phyloP scores from a whole-genome alignment of 1,139 yeast species.

The Pichia sp. region DNA sequence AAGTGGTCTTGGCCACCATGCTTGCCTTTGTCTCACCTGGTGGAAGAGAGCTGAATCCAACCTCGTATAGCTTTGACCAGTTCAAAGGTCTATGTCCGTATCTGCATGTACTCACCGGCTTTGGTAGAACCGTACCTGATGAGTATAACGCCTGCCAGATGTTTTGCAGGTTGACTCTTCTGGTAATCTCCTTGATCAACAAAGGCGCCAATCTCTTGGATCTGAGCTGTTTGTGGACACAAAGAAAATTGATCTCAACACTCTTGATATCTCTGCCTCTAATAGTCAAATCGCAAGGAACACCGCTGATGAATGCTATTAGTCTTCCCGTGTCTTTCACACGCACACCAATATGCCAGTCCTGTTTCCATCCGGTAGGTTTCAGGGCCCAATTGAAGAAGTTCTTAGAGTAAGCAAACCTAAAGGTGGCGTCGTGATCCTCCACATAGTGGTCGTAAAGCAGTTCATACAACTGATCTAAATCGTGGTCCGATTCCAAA shows the following conservation, averaged over 20 bases:
- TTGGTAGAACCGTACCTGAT: slow-evolving; percentile 86
- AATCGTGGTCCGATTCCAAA: slow-evolving; percentile 50
- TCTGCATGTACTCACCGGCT: slow-evolving; percentile 83
- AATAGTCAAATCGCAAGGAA: slow-evolving; percentile 69
- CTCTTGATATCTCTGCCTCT: slow-evolving; percentile 55
- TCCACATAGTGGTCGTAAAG: slow-evolving; percentile 90
- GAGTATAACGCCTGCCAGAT: slow-evolving; percentile 98
- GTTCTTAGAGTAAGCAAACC: slow-evolving; percentile 81
- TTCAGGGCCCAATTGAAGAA: slow-evolving; percentile 91
- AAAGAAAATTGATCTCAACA: slow-evolving; percentile 89
- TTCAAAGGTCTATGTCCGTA: slow-evolving; percentile 92
- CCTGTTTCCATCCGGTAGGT: slow-evolving; percentile 87
- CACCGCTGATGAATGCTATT: slow-evolving; percentile 89
- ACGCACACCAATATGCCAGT: slow-evolving; percentile 93
- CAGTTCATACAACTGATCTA: slow-evolving; percentile 71
- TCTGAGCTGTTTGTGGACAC: slow-evolving; percentile 90
- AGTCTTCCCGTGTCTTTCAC: slow-evolving; percentile 71
- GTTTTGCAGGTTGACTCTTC: slow-evolving; percentile 77
- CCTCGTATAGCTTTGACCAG: slow-evolving; percentile 86
- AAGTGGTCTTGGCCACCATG: slow-evolving; percentile 75
- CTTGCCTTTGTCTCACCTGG: slow-evolving; percentile 68
- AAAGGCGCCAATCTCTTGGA: slow-evolving; percentile 94
- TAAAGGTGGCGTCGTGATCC: slow-evolving; percentile 84
- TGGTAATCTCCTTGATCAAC: slow-evolving; percentile 86
- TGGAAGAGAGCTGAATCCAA: slow-evolving; percentile 83